Percentiles rank a stretch among this genome's conserved stretches.
Evolutionary conservation across 805 yeast species (phyloP).

Genomic region (Metschnikowia vanudenii): DNA sequence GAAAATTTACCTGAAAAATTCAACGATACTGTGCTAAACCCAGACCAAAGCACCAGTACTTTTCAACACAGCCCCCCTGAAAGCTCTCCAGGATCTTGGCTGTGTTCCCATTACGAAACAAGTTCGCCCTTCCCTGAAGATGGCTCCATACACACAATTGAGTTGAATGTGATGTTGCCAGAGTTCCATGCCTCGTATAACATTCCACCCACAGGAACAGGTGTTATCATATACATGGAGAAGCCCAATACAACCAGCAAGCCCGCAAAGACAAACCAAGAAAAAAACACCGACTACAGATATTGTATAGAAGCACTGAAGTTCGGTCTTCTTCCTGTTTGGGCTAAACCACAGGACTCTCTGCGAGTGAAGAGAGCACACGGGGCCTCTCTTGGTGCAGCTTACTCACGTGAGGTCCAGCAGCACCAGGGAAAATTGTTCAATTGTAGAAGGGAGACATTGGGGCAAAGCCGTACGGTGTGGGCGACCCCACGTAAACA

Average conservation of each 20-base stretch:
- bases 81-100: not conserved
- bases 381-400: conserved; percentile 14
- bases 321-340: conserved; percentile 77
- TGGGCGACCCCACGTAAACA: conserved; percentile 55
- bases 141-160: conserved; percentile 7
- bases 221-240: conserved; percentile 39
- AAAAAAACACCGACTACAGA: conserved; percentile 8
- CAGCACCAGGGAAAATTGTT: conserved; percentile 50
- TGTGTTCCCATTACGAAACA: conserved; percentile 7
- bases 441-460: conserved; percentile 71
- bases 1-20: conserved; percentile 14
- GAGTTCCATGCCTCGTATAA: conserved; percentile 47
- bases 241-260: not conserved
- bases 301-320: conserved; percentile 54
- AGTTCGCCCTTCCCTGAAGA: conserved; percentile 1
- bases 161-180: conserved; percentile 6
- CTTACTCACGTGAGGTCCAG: conserved; percentile 32
- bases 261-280: not conserved
- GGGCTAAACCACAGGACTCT: conserved; percentile 50
- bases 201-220: conserved; percentile 57
- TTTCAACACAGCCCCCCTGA: not conserved
- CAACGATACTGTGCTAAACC: conserved; percentile 11
- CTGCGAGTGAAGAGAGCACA: conserved; percentile 23
- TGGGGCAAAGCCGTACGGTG: conserved; percentile 45
- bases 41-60: not conserved